Base-by-base conservation (phyloP, 2,329 filamentous ascomycete species). In the Fusarium sp. region DNA sequence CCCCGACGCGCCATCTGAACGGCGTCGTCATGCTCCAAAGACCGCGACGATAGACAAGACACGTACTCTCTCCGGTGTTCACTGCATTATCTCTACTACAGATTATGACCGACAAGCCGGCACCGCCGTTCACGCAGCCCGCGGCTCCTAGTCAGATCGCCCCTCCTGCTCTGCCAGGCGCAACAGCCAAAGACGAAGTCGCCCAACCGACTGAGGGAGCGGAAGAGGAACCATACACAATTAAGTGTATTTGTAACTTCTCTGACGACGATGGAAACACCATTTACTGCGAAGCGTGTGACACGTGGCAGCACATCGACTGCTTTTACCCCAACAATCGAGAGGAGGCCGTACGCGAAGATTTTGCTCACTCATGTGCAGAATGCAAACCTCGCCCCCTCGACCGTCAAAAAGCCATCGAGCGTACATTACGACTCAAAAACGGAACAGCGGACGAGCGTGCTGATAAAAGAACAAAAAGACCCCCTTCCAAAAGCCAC, bases 231-330 rank as follows among this genome's bases (percentile, higher is more conserved):
- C 92, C 92, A 20, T 97, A 97, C 80, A 97, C 93, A 63, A 98
- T 98, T 84, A 97, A 97, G 85, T 99, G 96, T 87, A 97, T 98
- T 75, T 99, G 96, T 83, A 90, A 90, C 79, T 98, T 92, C 81
- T 84, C 89, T 79, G 94, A 97, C 84, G 96, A 99, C 85, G 96
- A 99, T 84, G 96, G 96, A 81, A 95, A 93, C 81, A 99, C 96
- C 63, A 97, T 99, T 67, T 93, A 94, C 81, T 99, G 96, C 85
- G 96, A 98, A 79, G 89, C 86, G 62, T 99, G 96, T 85, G 93
- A 97, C 78, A 96, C 94, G 49, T 99, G 96, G 96, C 96, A 99
- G 82, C 96, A 99, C 81, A 97, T 97, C 75, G 91, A 94, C 78
- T 99, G 96, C 82, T 98, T 97, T 82, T 98, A 98, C 79, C 88